phyloP scores from a whole-genome alignment of 495 filamentous ascomycete genomes.

The Umbilicaria muhlenbergii region DNA sequence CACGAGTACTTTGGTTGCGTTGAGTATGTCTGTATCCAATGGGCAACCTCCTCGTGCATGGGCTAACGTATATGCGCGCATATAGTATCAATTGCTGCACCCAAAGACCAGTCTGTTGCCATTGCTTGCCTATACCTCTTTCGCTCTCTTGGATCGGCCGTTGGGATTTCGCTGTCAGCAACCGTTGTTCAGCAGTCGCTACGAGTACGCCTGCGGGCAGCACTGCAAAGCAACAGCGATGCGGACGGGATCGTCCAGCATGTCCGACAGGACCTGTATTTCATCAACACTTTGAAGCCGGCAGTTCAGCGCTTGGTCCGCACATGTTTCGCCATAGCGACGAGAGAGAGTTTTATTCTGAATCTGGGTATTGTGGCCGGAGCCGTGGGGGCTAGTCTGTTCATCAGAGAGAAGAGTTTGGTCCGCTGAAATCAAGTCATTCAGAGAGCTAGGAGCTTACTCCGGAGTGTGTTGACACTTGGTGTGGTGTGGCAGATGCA shows the following conservation, averaged over 20 bases:
- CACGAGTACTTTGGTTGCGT: slow-evolving; percentile 6
- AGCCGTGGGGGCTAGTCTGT: not conserved
- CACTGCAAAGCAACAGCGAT: not conserved
- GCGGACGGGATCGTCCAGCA: slow-evolving; percentile 2
- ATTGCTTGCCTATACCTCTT: slow-evolving; percentile 8
- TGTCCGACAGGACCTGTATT: slow-evolving; percentile 2
- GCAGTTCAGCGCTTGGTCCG: not conserved
- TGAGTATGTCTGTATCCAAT: not conserved
- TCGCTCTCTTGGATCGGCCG: slow-evolving; percentile 5
- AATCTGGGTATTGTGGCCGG: not conserved
- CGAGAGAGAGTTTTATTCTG: not conserved
- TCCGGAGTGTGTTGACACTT: too few relatives aligned
- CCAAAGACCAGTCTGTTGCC: slow-evolving; percentile 8
- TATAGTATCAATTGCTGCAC: not conserved
- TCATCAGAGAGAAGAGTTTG: not conserved
- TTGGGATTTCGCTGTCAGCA: slow-evolving; percentile 6
- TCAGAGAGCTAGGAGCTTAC: too few relatives aligned
- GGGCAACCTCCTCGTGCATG: too few relatives aligned
- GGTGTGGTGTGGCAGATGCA: too few relatives aligned
- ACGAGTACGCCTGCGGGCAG: slow-evolving; percentile 1
- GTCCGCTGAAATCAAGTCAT: too few relatives aligned
- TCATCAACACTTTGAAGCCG: slow-evolving; percentile 4
- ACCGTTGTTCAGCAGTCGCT: slow-evolving; percentile 4
- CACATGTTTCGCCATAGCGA: slow-evolving; percentile 1
- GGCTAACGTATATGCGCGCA: too few relatives aligned